Percentiles rank a stretch among this genome's conserved stretches.
phyloP scores from a whole-genome alignment of 78 protist genomes.

The Speleostelium caveatum region DNA sequence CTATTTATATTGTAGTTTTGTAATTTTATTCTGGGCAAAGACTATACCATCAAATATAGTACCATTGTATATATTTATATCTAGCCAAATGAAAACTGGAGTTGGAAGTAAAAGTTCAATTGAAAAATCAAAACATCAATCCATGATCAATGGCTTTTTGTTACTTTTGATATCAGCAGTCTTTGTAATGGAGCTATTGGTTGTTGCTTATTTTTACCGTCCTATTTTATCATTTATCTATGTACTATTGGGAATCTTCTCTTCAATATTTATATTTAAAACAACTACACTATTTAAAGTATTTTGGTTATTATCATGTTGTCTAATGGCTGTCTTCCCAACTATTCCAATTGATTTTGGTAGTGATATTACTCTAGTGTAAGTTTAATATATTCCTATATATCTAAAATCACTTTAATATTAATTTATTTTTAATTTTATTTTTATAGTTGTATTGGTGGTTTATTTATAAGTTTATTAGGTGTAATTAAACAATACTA shows the following conservation, averaged over 20 bases:
- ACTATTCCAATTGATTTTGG: conserved; percentile 59
- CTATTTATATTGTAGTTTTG: conserved; percentile 53
- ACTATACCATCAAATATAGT: conserved; percentile 56
- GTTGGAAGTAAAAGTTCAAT: not conserved
- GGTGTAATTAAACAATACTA: not conserved
- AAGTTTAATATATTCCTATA: no score
- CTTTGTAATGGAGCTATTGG: conserved; percentile 63
- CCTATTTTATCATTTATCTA: conserved; percentile 22
- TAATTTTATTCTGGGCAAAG: conserved; percentile 69
- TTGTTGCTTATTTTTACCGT: conserved; percentile 58
- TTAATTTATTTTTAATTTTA: no score
- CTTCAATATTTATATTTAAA: not conserved
- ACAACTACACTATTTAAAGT: conserved; percentile 21
- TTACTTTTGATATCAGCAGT: not conserved
- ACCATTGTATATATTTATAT: conserved; percentile 42
- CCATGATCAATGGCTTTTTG: conserved; percentile 6
- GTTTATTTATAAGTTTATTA: not conserved
- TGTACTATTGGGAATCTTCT: conserved; percentile 16
- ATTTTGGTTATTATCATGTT: conserved; percentile 43
- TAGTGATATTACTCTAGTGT: conserved; percentile 16
- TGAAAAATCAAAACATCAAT: not conserved
- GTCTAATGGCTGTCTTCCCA: conserved; percentile 48
- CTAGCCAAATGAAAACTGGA: not conserved
- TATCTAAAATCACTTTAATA: no score
- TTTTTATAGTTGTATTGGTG: conserved; percentile 22